Base-by-base conservation (phyloP, 352 stramenopile genomes). In the Globisporangium cystogenes region DNA sequence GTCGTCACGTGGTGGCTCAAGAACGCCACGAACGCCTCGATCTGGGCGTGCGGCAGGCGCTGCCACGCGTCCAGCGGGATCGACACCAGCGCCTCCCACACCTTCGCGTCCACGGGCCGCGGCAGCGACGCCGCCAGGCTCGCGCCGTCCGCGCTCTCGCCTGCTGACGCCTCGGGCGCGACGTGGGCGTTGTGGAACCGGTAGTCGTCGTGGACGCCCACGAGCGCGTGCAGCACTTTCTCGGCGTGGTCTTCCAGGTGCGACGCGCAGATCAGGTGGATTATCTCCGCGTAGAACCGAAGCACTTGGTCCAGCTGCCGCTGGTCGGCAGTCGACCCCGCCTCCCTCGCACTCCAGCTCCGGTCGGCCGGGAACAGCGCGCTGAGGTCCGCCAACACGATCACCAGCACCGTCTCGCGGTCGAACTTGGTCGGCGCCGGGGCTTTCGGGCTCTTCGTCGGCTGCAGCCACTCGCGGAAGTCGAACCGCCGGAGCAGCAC, bases 201-300 rank as follows among this genome's bases (percentile, higher is more conserved):
- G 35, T 93, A 93, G 48, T 92, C 79, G 27, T 92, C 79, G 15
- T 93, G 77, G 1, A 92, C 70, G 1, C 82, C 85, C 43, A 93
- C 82, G 8, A 95, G 45, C 23, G 82, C 76, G 50, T 90, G 82
- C 0, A 95, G 56, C 29, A 93, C 71, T 50, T 90, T 90, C 59
- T 95, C 85, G 4, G 86, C 60, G 53, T 95, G 85, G 40, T 95
- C 85, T 49, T 80, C 79, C 7, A 95, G 48, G 62, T 88, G 54
- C n/a, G 55, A 37, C 23, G 64, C 64, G 45, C 80, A 91, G 21
- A 95, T 82, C 16, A 89, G 43, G 21, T 86, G 65, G 7, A 95
- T 52, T 18, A 86, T 68, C 46, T 91, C 79, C 0, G 81, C 72
- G 48, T 92, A 91, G 26, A 93, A 68, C 26, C 65, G 68, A n/a